Evolutionary conservation across 345 rosid genomes (phyloP).

Genomic region (Bruguiera gymnorhiza): DNA sequence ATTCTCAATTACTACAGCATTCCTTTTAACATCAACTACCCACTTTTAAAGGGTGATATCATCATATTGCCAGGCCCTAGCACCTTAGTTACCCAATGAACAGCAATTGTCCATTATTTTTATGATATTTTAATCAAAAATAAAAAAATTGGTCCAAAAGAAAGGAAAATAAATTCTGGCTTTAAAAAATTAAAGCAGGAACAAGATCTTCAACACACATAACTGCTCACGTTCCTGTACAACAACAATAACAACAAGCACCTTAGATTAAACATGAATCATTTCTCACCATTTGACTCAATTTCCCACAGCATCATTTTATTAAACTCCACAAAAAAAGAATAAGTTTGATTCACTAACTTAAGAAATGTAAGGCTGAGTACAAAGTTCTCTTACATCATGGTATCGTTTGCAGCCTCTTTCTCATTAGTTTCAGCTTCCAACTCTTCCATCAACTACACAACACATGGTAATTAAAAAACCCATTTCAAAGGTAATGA

Average conservation of each 20-base stretch:
- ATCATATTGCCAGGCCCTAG: background rate
- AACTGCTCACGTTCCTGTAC: background rate
- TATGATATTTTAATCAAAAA: background rate
- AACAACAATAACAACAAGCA: too few relatives aligned
- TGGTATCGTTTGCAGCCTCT: constrained; percentile 58
- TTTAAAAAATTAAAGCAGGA: background rate
- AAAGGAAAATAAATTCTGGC: too few relatives aligned
- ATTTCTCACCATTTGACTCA: background rate
- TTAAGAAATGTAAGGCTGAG: constrained; percentile 12
- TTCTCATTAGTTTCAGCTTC: constrained; percentile 85
- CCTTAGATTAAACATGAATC: too few relatives aligned
- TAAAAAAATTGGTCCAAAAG: too few relatives aligned
- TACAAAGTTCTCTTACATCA: constrained; percentile 55
- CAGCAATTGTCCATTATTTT: background rate
- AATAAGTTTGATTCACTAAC: constrained; percentile 13
- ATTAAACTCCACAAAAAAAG: background rate
- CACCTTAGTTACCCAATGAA: background rate
- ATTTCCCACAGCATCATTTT: background rate
- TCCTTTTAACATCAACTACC: too few relatives aligned
- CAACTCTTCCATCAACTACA: constrained; percentile 87
- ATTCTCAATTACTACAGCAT: too few relatives aligned
- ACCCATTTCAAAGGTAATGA: background rate
- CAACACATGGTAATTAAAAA: constrained; percentile 5
- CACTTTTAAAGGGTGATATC: too few relatives aligned
- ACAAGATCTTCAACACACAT: background rate